Evolutionary conservation across 371 early-diverging fungal species (phyloP), one percentile per base, ranked within the genome.

Genomic region (Mortierella sp.): DNA sequence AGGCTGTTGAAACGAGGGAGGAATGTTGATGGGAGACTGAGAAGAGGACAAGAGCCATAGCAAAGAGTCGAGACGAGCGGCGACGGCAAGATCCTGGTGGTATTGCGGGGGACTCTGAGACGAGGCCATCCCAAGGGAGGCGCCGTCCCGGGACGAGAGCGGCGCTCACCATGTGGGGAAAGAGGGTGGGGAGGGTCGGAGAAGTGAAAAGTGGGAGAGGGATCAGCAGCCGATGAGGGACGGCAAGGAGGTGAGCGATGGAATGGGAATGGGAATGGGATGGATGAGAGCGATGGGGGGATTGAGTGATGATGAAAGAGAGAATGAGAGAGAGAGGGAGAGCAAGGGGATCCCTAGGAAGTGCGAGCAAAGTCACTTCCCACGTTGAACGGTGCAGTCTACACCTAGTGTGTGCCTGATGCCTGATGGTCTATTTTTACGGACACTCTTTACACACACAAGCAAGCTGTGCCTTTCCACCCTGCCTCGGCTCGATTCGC

Each of bases 141-240:
- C 12, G 52, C 57, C 57, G 46, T n/a, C 50, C 48, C 49, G 34
- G 29, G 47, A 49, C 28, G 57, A 51, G 51, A 52, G 16, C 25
- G 57, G 39, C 64, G 52, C 64, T 63, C 56, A 16, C 25, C 64
- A 64, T 64, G 39, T 34, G 34, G 10, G 34, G 4, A 10, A 10
- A 10, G 4, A 34, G 34, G 10, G 34, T 7, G 10, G 34, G 34
- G 4, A 10, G 34, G 34, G 34, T 4, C 34, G 34, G 34, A 34
- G 34, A 10, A 10, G 34, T 4, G 4, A 10, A 10, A 34, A 7
- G 34, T 10, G 10, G 34, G 34, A 4, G 10, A 10, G 34, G 10
- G 10, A 10, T 34, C 7, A 7, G 34, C 34, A 10, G 10, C 10
- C 7, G 10, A 7, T 10, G 4, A 10, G 34, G 10, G 34, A 34